Evolutionary conservation across 495 filamentous ascomycete species (phyloP).

Genomic region (Recurvomyces mirabilis): DNA sequence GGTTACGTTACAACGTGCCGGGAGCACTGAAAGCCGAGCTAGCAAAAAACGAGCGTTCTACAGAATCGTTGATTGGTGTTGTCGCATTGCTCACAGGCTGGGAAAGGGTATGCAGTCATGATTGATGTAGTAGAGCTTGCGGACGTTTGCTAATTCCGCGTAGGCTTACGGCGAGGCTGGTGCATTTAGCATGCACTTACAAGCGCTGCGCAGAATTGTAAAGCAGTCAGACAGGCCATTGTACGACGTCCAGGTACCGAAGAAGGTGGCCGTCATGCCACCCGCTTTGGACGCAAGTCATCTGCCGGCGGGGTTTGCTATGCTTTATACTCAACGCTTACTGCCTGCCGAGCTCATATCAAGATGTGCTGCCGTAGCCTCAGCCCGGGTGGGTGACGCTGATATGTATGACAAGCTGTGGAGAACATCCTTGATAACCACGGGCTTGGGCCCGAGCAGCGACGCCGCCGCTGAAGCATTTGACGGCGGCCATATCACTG

Average conservation of each 20-base stretch:
- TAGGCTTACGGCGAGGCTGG: background rate
- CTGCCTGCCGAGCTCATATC: background rate
- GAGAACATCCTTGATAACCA: no score
- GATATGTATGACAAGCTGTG: no score
- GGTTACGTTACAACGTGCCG: background rate
- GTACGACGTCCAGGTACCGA: background rate
- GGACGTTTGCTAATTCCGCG: background rate
- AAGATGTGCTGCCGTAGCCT: background rate
- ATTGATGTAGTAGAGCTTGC: no score
- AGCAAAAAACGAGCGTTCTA: background rate
- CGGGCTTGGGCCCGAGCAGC: background rate
- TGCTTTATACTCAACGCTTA: background rate
- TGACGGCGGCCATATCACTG: background rate
- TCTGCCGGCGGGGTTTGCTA: background rate
- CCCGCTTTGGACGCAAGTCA: background rate
- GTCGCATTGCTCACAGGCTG: background rate
- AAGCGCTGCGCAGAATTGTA: background rate
- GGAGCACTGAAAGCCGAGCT: background rate
- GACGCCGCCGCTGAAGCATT: background rate
- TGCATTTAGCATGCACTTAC: background rate
- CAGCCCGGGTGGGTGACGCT: no score
- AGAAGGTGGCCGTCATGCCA: background rate
- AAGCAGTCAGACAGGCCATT: background rate
- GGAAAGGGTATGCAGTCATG: no score
- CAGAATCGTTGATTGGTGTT: background rate